Evolutionary conservation across 768 basidiomycete genomes (phyloP).

Genomic region (Tylopilus intermedius): DNA sequence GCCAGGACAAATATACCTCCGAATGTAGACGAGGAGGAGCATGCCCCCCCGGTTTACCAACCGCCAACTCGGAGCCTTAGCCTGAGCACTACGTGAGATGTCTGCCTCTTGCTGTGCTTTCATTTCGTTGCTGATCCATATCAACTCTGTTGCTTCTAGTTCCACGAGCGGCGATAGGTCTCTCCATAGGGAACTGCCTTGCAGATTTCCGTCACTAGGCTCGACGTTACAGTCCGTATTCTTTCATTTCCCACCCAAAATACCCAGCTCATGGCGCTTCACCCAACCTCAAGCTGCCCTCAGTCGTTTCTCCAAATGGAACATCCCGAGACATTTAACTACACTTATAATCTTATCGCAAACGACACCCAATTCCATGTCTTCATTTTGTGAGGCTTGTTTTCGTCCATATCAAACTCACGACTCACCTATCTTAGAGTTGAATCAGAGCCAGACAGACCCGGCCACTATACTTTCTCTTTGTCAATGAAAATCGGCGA

Average conservation of each 20-base stretch:
- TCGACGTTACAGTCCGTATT: slow-evolving; percentile 10
- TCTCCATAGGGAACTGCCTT: slow-evolving; percentile 10
- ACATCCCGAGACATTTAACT: slow-evolving; percentile 23
- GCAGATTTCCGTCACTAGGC: background rate
- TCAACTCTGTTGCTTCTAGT: background rate
- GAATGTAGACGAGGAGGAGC: slow-evolving; percentile 2
- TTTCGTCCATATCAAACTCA: background rate
- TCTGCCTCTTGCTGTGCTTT: background rate
- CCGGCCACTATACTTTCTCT: slow-evolving; percentile 44
- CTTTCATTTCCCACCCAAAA: background rate
- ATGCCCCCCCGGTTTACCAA: slow-evolving; percentile 23
- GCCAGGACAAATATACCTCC: background rate
- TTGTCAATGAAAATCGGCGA: slow-evolving; percentile 52
- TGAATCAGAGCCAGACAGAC: slow-evolving; percentile 24
- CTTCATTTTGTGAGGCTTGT: slow-evolving; percentile 43
- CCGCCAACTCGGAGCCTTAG: background rate
- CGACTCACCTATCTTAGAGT: slow-evolving; percentile 23
- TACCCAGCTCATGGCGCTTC: slow-evolving; percentile 7
- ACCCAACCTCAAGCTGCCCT: slow-evolving; percentile 14
- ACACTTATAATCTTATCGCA: slow-evolving; percentile 47
- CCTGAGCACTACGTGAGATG: background rate
- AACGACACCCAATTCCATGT: slow-evolving; percentile 44
- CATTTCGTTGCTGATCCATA: background rate
- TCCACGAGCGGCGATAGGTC: slow-evolving; percentile 2
- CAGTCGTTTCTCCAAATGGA: slow-evolving; percentile 25